A percentile compares a stretch with the other conserved stretches of the same genome.
phyloP scores from a whole-genome alignment of 1,139 yeast genomes.

The Eremothecium sinecaudum region DNA sequence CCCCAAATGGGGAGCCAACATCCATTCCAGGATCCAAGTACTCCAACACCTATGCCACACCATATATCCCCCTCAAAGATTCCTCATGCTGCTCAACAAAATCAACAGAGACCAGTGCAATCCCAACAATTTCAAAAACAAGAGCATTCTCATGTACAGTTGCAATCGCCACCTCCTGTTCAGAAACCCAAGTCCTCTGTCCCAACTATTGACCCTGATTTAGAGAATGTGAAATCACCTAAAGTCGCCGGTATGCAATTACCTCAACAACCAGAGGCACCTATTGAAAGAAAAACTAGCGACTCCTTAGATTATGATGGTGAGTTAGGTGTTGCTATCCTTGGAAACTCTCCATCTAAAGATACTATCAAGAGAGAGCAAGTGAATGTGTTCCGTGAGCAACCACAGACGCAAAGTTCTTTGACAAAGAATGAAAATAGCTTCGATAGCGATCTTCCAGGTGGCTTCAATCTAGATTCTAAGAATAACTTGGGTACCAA shows the following conservation, averaged over 20 bases:
- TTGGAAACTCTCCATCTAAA: conserved; percentile 19
- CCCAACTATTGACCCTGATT: background rate
- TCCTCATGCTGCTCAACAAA: too few species aligned
- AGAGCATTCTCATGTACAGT: too few species aligned
- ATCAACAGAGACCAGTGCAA: background rate
- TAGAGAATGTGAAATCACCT: background rate
- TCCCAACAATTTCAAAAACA: background rate
- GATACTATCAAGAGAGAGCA: conserved; percentile 18
- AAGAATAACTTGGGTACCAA: too few species aligned
- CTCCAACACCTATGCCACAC: too few species aligned
- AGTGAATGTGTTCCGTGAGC: conserved; percentile 8
- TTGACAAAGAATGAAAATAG: too few species aligned
- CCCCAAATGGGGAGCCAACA: too few species aligned
- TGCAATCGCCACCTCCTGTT: background rate
- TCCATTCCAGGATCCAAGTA: too few species aligned
- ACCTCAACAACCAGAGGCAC: background rate
- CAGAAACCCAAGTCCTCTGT: conserved; percentile 1
- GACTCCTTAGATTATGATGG: conserved; percentile 10
- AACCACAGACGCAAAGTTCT: too few species aligned
- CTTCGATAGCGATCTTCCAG: conserved; percentile 1
- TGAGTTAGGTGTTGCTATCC: conserved; percentile 18
- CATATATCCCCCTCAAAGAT: conserved; percentile 4
- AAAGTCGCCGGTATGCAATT: conserved; percentile 2
- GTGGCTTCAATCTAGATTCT: background rate
- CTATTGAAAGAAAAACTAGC: background rate